phyloP scores from a whole-genome alignment of 345 rosid genomes.

The Moricandia arvensis region DNA sequence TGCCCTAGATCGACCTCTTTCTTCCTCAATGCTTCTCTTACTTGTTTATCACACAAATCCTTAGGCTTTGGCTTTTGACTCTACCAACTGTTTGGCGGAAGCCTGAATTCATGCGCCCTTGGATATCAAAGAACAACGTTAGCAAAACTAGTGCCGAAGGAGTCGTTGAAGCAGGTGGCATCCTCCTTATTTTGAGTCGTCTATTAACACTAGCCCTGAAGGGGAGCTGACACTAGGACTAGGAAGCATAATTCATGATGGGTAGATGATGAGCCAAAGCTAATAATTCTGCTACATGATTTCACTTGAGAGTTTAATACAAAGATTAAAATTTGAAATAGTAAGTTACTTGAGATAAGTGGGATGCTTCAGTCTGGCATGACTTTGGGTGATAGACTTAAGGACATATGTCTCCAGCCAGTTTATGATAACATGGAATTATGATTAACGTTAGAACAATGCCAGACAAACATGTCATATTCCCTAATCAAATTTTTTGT shows the following conservation, averaged over 20 bases:
- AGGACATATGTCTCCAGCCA: slow-evolving; percentile 92
- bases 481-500: no score
- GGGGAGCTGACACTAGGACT: no score
- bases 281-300: slow-evolving; percentile 75
- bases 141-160: slow-evolving; percentile 49
- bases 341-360: slow-evolving; percentile 69
- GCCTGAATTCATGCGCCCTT: background rate
- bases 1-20: no score
- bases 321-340: slow-evolving; percentile 76
- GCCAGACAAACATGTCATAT: no score
- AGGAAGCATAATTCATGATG: slow-evolving; percentile 78
- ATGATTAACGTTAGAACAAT: no score
- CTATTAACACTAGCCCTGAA: no score
- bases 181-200: slow-evolving; percentile 38
- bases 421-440: slow-evolving; percentile 85
- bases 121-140: slow-evolving; percentile 48
- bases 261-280: slow-evolving; percentile 93
- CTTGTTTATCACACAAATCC: background rate
- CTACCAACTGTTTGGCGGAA: no score
- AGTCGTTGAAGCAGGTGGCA: slow-evolving; percentile 86
- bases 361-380: slow-evolving; percentile 69
- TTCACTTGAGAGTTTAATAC: slow-evolving; percentile 84
- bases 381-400: slow-evolving; percentile 82
- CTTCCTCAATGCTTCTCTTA: background rate
- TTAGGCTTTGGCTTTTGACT: background rate